phyloP scores from a whole-genome alignment of 179 eudicot genomes.

The Gypsophila paniculata region DNA sequence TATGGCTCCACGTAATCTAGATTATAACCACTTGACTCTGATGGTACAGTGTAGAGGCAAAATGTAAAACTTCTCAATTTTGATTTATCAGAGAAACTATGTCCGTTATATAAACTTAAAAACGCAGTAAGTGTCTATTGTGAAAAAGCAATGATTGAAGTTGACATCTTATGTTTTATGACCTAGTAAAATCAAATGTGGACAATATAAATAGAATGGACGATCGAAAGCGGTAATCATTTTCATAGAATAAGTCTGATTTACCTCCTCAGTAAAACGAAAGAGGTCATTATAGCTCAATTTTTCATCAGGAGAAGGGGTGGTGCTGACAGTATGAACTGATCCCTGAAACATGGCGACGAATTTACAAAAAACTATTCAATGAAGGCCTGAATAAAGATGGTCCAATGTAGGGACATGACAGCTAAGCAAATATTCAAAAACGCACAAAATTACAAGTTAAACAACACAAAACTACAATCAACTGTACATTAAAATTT shows the following conservation, averaged over 20 bases:
- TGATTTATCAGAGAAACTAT: neutral
- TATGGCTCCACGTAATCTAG: too few relatives aligned
- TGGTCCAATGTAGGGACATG: neutral
- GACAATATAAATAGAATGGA: neutral
- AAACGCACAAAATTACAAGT: neutral
- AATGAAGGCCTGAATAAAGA: neutral
- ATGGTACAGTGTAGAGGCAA: too few relatives aligned
- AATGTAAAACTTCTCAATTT: neutral
- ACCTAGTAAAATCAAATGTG: neutral
- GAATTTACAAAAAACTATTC: constrained; percentile 6
- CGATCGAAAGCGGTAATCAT: neutral
- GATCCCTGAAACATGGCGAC: constrained; percentile 39
- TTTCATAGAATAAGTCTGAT: neutral
- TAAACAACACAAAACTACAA: neutral
- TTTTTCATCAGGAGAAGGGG: constrained; percentile 67
- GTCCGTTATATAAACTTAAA: neutral
- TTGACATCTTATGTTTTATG: neutral
- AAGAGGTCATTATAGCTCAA: constrained; percentile 55
- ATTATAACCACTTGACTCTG: too few relatives aligned
- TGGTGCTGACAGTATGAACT: constrained; percentile 39
- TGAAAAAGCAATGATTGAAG: neutral
- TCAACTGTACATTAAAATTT: neutral
- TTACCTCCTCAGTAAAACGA: constrained; percentile 51
- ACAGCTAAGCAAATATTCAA: neutral
- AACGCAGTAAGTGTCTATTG: neutral